Base-by-base conservation (phyloP, 768 basidiomycete species). In the Termitomyces sp. region DNA sequence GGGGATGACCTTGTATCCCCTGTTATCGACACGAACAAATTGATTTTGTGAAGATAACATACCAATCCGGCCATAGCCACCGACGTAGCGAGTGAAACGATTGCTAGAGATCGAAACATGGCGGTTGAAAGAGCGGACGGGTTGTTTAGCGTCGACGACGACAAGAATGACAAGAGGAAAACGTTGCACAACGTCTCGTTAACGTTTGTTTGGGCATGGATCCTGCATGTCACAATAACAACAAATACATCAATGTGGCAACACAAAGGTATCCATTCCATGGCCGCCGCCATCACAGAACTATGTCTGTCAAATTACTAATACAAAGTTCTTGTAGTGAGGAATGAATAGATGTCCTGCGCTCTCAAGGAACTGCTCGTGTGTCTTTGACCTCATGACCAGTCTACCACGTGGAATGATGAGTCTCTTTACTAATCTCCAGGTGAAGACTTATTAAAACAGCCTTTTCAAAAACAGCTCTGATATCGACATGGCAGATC, bases 1-100 rank as follows among this genome's bases (percentile, higher is more conserved):
- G n/a, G 94, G 93, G 70, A 95, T 87, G 60, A 49, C 37, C 42
- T 61, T 46, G 3, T 65, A 67, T 69, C 43, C 74, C 65, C 15
- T 69, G 65, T 38, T 63, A 69, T 43, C 29, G 25, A 54, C n/a
- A 17, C 31, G 48, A 53, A 47, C 11, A 46, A 49, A 20, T 17
- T 47, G 43, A 17, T 29, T 43, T 29, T 54, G 31, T 14, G 36
- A 11, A 38, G 31, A 54, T 34, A 56, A 65, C 73, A 50, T 68
- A 83, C 82, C 62, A 76, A 76, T 76, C 82, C 81, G 9, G 84
- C 87, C 61, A 83, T 65, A 9, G 74, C 86, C 20, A 75, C 77
- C 25, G 84, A 68, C n/a, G 81, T 72, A 58, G 86, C 70, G 10
- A 83, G 65, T 45, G 87, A 81, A 42, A 85, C 48, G 56, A 87